Evolutionary conservation across 345 rosid species (phyloP), one percentile per base, ranked within the genome.

Genomic region (Salix dunnii): DNA sequence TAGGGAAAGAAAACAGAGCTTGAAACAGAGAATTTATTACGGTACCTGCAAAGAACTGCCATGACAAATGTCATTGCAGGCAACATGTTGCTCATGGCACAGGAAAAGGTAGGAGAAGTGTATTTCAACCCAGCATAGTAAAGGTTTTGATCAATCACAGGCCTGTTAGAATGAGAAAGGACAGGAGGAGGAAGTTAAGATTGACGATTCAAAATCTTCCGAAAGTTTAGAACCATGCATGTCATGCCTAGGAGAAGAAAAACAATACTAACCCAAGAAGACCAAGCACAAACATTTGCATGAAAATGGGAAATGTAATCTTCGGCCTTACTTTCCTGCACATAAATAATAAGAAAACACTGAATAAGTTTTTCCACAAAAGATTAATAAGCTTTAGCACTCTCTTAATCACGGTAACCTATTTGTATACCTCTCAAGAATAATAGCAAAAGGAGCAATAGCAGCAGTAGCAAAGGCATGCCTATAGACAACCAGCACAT

Each of bases 21-120:
- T n/a, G 10, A 20, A 58, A n/a, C 62, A 58, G 28, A n/a, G 62
- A n/a, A 1, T 1, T 58, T 0, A 58, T 58, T 58, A 58, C 25
- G 8, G 62, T 74, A 74, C 82, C 83, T 43, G 79, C 67, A 80
- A 28, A 80, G 74, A 43, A 76, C 79, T 6, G 83, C 83, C 79
- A 80, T 76, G 8, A 80, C 63, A 28, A 80, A 80, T n/a, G 83
- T 80, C 76, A 80, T 72, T 33, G 83, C 83, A 0, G 83, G 83
- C 18, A 80, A 35, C 73, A 76, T 72, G 76, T 80, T 80, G 33
- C 83, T 75, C 62, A 80, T 43, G 66, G 83, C 83, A 42, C 79
- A 75, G 14, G 83, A 76, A 64, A 75, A 80, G 1, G 79, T 76
- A 1, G 83, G 79, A 4, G 79, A 75, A 5, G 83, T 80, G 79